These are phyloP conservation scores for Rhodotorula diobovata DNA, from an alignment of 768 basidiomycete species.

Conservation along the genomic window DNA sequence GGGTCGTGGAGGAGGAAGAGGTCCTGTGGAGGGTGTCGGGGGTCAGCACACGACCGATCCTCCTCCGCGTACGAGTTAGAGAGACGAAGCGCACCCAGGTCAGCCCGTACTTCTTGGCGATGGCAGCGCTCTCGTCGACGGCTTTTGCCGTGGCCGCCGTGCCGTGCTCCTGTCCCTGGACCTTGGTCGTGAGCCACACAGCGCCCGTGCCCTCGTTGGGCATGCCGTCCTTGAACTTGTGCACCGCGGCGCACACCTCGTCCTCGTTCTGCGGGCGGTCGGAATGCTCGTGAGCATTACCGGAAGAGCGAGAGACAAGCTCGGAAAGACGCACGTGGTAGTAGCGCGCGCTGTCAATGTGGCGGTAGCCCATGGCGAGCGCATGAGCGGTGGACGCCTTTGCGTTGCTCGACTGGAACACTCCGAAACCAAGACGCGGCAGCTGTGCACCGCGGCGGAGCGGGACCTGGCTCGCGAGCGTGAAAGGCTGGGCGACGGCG, in stretches of 20 bases:
- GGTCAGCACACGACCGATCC: background rate
- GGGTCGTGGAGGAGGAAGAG: constrained; percentile 50
- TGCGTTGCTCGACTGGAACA: constrained; percentile 39
- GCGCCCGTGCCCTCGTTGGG: constrained; percentile 5
- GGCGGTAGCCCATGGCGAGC: constrained; percentile 19
- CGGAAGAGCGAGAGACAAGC: constrained; percentile 41
- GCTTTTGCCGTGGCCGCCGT: constrained; percentile 10
- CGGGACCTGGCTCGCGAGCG: constrained; percentile 14
- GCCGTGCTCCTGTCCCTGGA: constrained; percentile 38
- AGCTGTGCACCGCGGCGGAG: constrained; percentile 41
- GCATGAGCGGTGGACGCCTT: constrained; percentile 5
- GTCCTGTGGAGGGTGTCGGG: constrained; percentile 22
- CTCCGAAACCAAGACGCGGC: constrained; percentile 48
- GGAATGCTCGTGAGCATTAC: constrained; percentile 33
- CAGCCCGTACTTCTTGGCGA: constrained; percentile 20
- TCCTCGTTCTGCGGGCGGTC: constrained; percentile 41
- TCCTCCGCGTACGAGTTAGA: too few relatives aligned
- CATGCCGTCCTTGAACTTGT: constrained; percentile 1
- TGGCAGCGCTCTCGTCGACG: constrained; percentile 32
- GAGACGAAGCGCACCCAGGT: constrained; percentile 19
- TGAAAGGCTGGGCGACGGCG: background rate
- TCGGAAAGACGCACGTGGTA: background rate
- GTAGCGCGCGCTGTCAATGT: background rate
- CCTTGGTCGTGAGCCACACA: constrained; percentile 42
- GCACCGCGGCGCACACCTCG: constrained; percentile 21